Evolutionary conservation across 2,329 filamentous ascomycete species (phyloP).

Genomic region (Thermochaetoides dissita): DNA sequence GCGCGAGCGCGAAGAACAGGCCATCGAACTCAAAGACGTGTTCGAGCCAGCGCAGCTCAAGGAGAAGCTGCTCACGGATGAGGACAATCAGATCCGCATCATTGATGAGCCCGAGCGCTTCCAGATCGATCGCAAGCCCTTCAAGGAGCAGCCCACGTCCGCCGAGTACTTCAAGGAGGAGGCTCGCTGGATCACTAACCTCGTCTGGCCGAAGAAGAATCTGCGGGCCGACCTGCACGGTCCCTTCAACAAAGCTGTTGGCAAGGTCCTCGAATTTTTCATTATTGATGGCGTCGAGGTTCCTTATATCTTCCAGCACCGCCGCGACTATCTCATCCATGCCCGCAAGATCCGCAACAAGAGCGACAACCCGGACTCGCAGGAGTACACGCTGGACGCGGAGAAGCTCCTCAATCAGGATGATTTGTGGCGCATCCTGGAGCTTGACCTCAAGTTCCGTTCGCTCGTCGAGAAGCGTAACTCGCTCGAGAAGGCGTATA

Average conservation of each 20-base stretch:
- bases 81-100: constrained; percentile 80
- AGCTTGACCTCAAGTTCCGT: constrained; percentile 88
- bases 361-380: constrained; percentile 53
- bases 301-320: constrained; percentile 94
- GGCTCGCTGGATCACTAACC: constrained; percentile 76
- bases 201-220: constrained; percentile 79
- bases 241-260: constrained; percentile 76
- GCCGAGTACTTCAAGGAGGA: constrained; percentile 84
- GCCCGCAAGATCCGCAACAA: constrained; percentile 56
- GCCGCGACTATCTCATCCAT: constrained; percentile 94
- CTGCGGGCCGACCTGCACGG: constrained; percentile 57
- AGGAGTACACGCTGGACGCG: constrained; percentile 60
- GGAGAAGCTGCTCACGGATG: constrained; percentile 89
- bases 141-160: constrained; percentile 66
- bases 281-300: constrained; percentile 90
- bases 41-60: constrained; percentile 92
- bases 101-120: constrained; percentile 88
- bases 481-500: constrained; percentile 63
- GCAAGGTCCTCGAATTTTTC: constrained; percentile 89
- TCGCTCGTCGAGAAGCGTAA: constrained; percentile 87
- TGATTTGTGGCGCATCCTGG: constrained; percentile 88
- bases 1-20: constrained; percentile 63
- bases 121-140: constrained; percentile 79
- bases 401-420: constrained; percentile 85
- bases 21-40: constrained; percentile 88